Base-by-base conservation (phyloP, 805 yeast species). In the Saccharomycopsis sp. region DNA sequence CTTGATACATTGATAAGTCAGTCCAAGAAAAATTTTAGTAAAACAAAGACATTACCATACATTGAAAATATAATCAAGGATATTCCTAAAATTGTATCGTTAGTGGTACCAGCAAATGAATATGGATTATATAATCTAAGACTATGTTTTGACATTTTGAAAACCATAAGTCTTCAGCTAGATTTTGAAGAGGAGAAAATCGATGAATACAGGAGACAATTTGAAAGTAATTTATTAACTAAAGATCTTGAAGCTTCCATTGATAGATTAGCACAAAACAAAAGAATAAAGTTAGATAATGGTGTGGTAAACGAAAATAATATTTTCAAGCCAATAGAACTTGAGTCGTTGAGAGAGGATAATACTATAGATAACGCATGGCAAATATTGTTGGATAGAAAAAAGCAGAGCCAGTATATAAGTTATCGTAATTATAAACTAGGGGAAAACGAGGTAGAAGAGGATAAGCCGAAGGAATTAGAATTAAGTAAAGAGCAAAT, bases 1-100 rank as follows among this genome's bases (percentile, higher is more conserved):
- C 58, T 86, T 3, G 90, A 85, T 49, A 72, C 77, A n/a, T 59
- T 85, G 29, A 65, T 77, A 1, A 53, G 61, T 17, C 67, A 67
- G 20, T 61, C 72, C 19, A 42, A 59, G 32, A 28, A 35, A 13
- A 49, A 44, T 9, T 33, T 43, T 24, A 43, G 14, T 11, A 38
- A 43, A 36, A 26, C 20, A 16, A 17, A 42, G 8, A 16, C 21
- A 6, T 33, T 23, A 8, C 62, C 65, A 2, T 61, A 58, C 43
- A 26, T 58, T 5, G 40, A 37, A 7, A 56, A 56, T 6, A 50
- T 70, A 2, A 40, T 59, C 13, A 53, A 53, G 4, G 71, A 69
- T 45, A 54, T 70, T 40, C 59, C 56, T 0, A 29, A 51, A 11
- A 62, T 70, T 1, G 41, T 69, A 19, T 47, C 59, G 11, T 59